These are phyloP conservation scores for Paecilomyces dactylethromorphus DNA, from an alignment of 2,329 filamentous ascomycete species.

Conservation along the genomic window DNA sequence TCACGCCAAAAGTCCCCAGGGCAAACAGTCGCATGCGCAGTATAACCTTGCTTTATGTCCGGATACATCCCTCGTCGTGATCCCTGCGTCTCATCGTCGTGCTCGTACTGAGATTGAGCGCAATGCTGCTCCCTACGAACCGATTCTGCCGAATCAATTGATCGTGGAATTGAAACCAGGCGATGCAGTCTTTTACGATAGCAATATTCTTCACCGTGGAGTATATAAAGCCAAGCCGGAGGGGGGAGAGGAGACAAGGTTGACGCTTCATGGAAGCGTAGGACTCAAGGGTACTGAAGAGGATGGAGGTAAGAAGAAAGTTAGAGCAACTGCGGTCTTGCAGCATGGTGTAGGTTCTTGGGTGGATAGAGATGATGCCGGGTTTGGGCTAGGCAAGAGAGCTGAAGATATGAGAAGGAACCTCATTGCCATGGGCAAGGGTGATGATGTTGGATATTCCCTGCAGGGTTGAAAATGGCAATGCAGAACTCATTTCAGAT, in stretches of 20 bases:
- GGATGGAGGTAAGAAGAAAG: constrained; percentile 23
- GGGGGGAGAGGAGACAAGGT: constrained; percentile 27
- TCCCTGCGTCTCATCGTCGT: constrained; percentile 69
- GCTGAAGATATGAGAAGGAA: constrained; percentile 39
- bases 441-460: constrained; percentile 39
- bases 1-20: constrained; percentile 36
- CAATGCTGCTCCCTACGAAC: constrained; percentile 58
- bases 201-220: constrained; percentile 64
- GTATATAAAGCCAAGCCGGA: constrained; percentile 34
- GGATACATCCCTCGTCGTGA: constrained; percentile 66
- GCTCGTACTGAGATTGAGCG: constrained; percentile 66
- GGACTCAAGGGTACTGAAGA: constrained; percentile 26
- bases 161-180: constrained; percentile 63
- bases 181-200: constrained; percentile 83
- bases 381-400: constrained; percentile 29
- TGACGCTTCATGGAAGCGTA: constrained; percentile 39
- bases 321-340: constrained; percentile 37
- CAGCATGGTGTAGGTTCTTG: constrained; percentile 42
- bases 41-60: constrained; percentile 80
- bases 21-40: constrained; percentile 64
- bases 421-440: constrained; percentile 39
- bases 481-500: background rate
- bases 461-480: constrained; percentile 26
- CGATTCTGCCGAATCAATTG: constrained; percentile 55
- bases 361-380: constrained; percentile 36